Evolutionary conservation across 495 filamentous ascomycete species (phyloP).

Genomic region (Xylaria longipes): DNA sequence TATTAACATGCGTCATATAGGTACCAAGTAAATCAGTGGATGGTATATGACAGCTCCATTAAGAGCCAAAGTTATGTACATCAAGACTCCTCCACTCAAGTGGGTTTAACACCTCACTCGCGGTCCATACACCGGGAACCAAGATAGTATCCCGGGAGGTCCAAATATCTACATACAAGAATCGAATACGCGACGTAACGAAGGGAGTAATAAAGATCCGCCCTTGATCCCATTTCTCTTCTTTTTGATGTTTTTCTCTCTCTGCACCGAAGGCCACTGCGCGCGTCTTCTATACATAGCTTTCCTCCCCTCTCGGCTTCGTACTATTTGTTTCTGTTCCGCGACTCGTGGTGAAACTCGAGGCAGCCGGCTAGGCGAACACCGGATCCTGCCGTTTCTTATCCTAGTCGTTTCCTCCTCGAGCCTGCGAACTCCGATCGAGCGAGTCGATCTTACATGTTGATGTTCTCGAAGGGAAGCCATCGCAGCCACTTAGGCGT

Average conservation of each 20-base stretch:
- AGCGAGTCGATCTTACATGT: conserved; percentile 4
- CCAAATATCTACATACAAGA: conserved; percentile 20
- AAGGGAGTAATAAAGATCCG: background rate
- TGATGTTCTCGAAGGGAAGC: conserved; percentile 26
- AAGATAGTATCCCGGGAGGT: background rate
- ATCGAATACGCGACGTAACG: conserved; percentile 19
- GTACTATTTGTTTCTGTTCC: background rate
- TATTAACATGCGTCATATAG: background rate
- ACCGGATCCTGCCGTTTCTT: conserved; percentile 13
- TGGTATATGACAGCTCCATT: background rate
- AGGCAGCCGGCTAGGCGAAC: conserved; percentile 2
- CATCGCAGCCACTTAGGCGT: conserved; percentile 24
- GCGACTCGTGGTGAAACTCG: background rate
- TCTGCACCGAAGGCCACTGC: background rate
- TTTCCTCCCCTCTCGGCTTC: background rate
- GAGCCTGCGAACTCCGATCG: background rate
- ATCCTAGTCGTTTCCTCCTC: conserved; percentile 6
- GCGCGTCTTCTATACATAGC: background rate
- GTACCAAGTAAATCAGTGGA: background rate
- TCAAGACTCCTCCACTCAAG: background rate
- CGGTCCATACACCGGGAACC: conserved; percentile 5
- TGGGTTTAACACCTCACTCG: conserved; percentile 2
- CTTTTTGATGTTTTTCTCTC: background rate
- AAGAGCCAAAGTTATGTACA: background rate
- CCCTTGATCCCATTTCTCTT: conserved; percentile 9